phyloP scores from a whole-genome alignment of 257 asterid species.

The Fraxinus cuspidata region DNA sequence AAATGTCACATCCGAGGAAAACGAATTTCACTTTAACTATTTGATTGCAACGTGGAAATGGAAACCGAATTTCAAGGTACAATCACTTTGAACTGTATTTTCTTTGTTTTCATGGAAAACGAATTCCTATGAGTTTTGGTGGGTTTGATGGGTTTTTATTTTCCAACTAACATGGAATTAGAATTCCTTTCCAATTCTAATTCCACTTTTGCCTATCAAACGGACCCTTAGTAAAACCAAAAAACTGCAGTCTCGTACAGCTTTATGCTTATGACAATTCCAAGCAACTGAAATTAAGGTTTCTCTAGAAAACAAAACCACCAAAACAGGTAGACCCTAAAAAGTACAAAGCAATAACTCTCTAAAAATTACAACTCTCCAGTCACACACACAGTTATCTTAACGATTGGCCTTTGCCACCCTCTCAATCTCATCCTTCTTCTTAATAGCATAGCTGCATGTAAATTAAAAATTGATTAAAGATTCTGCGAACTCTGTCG shows the following conservation, averaged over 20 bases:
- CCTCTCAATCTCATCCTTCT: slow-evolving; percentile 61
- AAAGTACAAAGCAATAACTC: background rate
- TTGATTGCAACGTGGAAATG: too few relatives aligned
- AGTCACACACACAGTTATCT: slow-evolving; percentile 17
- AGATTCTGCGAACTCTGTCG: background rate
- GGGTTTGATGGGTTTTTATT: too few relatives aligned
- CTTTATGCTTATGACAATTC: background rate
- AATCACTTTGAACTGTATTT: too few relatives aligned
- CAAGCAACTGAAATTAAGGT: background rate
- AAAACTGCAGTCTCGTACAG: background rate
- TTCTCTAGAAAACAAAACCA: background rate
- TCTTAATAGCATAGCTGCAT: slow-evolving; percentile 30
- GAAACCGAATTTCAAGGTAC: too few relatives aligned
- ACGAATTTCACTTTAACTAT: too few relatives aligned
- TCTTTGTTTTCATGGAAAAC: too few relatives aligned
- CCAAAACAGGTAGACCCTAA: background rate
- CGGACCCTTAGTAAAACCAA: background rate
- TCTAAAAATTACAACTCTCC: background rate
- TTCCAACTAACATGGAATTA: too few relatives aligned
- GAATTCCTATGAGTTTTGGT: too few relatives aligned
- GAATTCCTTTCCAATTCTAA: too few relatives aligned
- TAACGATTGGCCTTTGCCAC: slow-evolving; percentile 60
- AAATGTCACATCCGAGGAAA: too few relatives aligned
- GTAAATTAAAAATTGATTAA: background rate
- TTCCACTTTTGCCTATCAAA: too few relatives aligned